Conservation (phyloP, 768 basidiomycete genomes). For the Podaxis rugospora region DNA sequence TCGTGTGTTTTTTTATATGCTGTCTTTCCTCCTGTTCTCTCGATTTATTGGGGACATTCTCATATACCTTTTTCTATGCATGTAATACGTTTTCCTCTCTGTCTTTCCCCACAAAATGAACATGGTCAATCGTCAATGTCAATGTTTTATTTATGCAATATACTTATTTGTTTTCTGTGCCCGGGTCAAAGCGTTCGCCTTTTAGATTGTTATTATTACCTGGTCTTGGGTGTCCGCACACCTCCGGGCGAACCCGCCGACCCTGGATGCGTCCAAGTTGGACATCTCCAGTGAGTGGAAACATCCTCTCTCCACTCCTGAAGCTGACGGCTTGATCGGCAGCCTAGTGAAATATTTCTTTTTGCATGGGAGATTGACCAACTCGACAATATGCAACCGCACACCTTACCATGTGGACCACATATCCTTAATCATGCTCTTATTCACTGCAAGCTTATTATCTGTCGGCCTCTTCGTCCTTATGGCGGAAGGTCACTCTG, state of each 20-base stretch:
- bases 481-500: too few relatives aligned
- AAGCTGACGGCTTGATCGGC: neutral
- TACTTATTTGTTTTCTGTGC: slow-evolving; percentile 1
- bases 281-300: neutral
- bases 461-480: too few relatives aligned
- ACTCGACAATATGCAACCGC: too few relatives aligned
- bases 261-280: neutral
- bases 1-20: neutral
- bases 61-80: neutral
- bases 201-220: too few relatives aligned
- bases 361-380: neutral
- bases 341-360: neutral
- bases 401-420: too few relatives aligned
- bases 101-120: neutral
- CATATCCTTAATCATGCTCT: too few relatives aligned
- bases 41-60: neutral
- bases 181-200: neutral
- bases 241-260: too few relatives aligned
- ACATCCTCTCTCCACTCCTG: neutral
- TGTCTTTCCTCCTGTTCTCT: neutral
- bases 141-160: slow-evolving; percentile 4
- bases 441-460: too few relatives aligned
- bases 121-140: neutral
- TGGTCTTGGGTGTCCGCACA: too few relatives aligned
- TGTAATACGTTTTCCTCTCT: neutral